Evolutionary conservation across 2,329 filamentous ascomycete species (phyloP).

Genomic region (Curvularia sp.): DNA sequence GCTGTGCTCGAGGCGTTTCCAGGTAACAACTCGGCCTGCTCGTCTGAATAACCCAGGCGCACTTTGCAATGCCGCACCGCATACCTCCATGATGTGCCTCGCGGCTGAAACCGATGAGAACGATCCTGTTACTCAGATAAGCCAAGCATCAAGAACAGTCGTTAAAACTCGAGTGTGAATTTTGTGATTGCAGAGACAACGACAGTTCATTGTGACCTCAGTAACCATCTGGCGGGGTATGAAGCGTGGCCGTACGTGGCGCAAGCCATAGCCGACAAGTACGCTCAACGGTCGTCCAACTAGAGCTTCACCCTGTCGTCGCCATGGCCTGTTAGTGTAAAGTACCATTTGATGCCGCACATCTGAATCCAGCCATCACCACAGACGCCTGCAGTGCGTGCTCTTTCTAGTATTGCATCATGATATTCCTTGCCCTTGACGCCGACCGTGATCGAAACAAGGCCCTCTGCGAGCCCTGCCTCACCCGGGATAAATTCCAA

Average conservation of each 20-base stretch:
- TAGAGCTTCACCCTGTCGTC: slow-evolving; percentile 33
- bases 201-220: background rate
- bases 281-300: background rate
- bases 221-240: background rate
- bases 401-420: slow-evolving; percentile 44
- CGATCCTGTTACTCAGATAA: background rate
- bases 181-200: background rate
- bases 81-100: background rate
- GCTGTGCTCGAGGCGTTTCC: background rate
- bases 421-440: slow-evolving; percentile 47
- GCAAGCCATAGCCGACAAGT: background rate
- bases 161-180: background rate
- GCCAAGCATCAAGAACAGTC: background rate
- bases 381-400: slow-evolving; percentile 40
- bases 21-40: background rate
- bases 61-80: background rate
- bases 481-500: slow-evolving; percentile 49
- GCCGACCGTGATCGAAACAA: slow-evolving; percentile 51
- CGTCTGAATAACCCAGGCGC: background rate
- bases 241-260: slow-evolving; percentile 3
- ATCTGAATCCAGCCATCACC: slow-evolving; percentile 48
- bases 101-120: background rate
- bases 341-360: slow-evolving; percentile 51
- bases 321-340: slow-evolving; percentile 36
- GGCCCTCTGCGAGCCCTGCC: slow-evolving; percentile 46